phyloP scores from a whole-genome alignment of 257 asterid species.

The Fraxinus americana region DNA sequence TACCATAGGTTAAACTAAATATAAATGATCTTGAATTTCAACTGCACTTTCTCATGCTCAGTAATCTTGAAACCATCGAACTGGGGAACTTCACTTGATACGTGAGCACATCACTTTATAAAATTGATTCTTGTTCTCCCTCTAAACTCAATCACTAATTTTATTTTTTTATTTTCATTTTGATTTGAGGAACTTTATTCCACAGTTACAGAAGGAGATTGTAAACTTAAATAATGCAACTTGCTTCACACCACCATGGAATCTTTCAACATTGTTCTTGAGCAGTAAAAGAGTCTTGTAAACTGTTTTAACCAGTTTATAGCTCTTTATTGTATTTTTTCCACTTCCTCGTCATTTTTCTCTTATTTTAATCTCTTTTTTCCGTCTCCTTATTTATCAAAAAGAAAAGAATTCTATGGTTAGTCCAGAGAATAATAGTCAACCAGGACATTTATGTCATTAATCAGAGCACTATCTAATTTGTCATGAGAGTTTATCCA shows the following conservation, averaged over 20 bases:
- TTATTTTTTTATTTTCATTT: too few relatives aligned
- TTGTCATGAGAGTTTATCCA: background rate
- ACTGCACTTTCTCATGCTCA: too few relatives aligned
- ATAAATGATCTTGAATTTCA: background rate
- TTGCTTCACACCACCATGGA: background rate
- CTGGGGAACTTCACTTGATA: background rate
- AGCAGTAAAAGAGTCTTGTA: background rate
- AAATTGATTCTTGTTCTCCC: background rate
- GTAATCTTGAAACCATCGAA: background rate
- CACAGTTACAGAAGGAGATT: background rate
- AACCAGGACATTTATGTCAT: background rate
- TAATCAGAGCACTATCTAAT: background rate
- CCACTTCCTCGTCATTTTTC: background rate
- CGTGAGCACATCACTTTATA: too few relatives aligned
- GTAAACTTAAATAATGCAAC: background rate
- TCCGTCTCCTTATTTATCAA: background rate
- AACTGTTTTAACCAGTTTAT: background rate
- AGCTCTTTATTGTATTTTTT: background rate
- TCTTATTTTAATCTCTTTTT: background rate
- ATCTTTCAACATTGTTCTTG: background rate
- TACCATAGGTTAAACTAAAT: background rate
- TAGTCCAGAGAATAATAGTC: background rate
- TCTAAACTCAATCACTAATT: too few relatives aligned
- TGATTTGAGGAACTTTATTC: background rate
- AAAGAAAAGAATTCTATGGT: background rate